Base-by-base conservation (phyloP, 768 basidiomycete species). In the Udeniomyces megalosporus region DNA sequence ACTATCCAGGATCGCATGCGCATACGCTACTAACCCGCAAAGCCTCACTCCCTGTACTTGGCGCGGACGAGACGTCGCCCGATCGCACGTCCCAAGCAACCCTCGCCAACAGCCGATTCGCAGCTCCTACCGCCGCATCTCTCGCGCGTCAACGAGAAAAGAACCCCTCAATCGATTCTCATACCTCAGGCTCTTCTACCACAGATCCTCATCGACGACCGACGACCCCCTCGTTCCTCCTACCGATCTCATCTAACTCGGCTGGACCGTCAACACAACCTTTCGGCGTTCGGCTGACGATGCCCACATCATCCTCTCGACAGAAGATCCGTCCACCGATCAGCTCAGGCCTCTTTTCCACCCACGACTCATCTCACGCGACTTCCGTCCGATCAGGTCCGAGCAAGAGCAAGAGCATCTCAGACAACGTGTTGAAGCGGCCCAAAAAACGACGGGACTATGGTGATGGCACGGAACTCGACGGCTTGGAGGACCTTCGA, bases 401-500 rank as follows among this genome's bases (percentile, higher is more conserved):
- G 10, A 42, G 10, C 38, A 42, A 42, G 38, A 42, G 38, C 17
- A 42, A 42, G 38, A 42, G 38, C 17, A 8, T 42, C 17, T 42
- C 38, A 17, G 38, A 42, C 38, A 42, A 42, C 17, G 38, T 42
- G 10, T 32, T 54, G 32, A 34, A 24, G 22, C 22, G n/a, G 54
- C 70, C 69, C 2, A 66, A 60, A 44, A 47, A 55, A 53, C 24
- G n/a, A 20, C 60, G 66, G 63, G 55, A 60, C 4, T 76, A 72
- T 62, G 75, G 75, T 1, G 75, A 76, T 64, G 91, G 91, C 15
- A 90, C 88, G 11, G 91, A 93, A 71, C 76, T 95, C 57, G 91
- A 95, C 69, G 82, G 73, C 3, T 80, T 95, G 62, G 91, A 92
- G 29, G 91, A 95, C 72, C 79, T 93, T 46, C 83, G 83, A 7